Percentiles rank a stretch among this genome's conserved stretches.
These are phyloP conservation scores for Zea luxurians DNA, from an alignment of 176 grass and related monocot species.

Conservation along the genomic window DNA sequence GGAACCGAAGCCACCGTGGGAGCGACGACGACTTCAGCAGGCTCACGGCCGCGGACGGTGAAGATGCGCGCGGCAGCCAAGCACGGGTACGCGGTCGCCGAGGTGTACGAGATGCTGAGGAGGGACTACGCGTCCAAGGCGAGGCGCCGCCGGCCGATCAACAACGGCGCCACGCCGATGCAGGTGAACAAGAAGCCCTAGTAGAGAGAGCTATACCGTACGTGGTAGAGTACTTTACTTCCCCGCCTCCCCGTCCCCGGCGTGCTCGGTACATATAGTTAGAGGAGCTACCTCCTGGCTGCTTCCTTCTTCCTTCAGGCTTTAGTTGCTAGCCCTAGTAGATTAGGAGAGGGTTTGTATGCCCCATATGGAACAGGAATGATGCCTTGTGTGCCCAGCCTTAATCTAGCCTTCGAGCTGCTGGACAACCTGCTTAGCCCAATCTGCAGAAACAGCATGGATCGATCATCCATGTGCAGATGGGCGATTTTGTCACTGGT, in stretches of 20 bases:
- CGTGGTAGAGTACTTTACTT: background rate
- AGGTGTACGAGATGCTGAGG: slow-evolving; percentile 56
- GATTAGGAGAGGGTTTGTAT: slow-evolving; percentile 17
- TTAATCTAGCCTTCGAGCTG: slow-evolving; percentile 28
- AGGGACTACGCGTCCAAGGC: slow-evolving; percentile 46
- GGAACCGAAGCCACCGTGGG: background rate
- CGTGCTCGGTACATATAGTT: slow-evolving; percentile 31
- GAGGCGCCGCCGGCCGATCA: slow-evolving; percentile 43
- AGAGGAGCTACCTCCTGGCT: background rate
- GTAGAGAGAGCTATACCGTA: slow-evolving; percentile 29
- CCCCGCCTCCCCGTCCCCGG: too few species aligned
- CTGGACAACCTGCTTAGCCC: slow-evolving; percentile 30
- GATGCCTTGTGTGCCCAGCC: background rate
- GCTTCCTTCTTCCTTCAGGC: slow-evolving; percentile 16
- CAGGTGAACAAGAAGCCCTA: slow-evolving; percentile 48
- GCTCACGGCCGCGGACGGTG: slow-evolving; percentile 16
- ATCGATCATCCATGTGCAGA: background rate
- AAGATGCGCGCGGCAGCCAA: background rate
- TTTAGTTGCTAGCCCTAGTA: background rate
- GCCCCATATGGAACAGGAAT: slow-evolving; percentile 11
- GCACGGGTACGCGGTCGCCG: slow-evolving; percentile 15
- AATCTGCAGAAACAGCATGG: slow-evolving; percentile 9
- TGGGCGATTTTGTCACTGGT: slow-evolving; percentile 43
- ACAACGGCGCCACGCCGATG: slow-evolving; percentile 51
- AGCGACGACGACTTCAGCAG: background rate